Evolutionary conservation across 257 asterid genomes (phyloP).

Genomic region (Solanum bukasovii): DNA sequence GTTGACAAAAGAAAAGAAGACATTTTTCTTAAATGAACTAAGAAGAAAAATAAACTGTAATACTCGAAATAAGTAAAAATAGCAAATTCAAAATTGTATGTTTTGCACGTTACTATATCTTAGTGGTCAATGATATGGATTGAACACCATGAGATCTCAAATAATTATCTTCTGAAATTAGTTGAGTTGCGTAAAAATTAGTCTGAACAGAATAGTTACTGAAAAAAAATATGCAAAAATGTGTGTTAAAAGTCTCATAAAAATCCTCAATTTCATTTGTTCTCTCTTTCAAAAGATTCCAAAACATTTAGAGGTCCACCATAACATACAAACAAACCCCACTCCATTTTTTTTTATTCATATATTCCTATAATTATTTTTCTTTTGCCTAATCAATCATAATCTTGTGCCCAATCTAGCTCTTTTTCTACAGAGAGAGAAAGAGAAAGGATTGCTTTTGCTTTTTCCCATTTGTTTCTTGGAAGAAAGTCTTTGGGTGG

Average conservation of each 20-base stretch:
- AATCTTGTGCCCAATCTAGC: not conserved
- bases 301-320: constrained; percentile 17
- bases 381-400: not conserved
- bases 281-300: constrained; percentile 8
- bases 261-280: not conserved
- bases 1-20: not conserved
- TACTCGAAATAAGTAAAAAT: not conserved
- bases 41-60: not conserved
- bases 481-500: not conserved
- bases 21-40: not conserved
- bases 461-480: constrained; percentile 10
- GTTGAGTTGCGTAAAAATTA: rapidly evolving
- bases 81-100: not conserved
- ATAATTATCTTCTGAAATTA: not conserved
- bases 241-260: not conserved
- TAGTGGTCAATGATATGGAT: not conserved
- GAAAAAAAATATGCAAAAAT: not conserved
- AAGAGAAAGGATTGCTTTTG: not conserved
- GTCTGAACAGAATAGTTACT: too few species aligned
- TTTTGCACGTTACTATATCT: not conserved
- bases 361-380: not conserved
- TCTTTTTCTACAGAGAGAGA: not conserved
- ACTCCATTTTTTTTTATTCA: constrained; percentile 2
- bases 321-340: constrained; percentile 8
- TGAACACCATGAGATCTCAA: not conserved